Conservation (phyloP, 2,329 filamentous ascomycete species). For the Paraconiothyrium sp. region DNA sequence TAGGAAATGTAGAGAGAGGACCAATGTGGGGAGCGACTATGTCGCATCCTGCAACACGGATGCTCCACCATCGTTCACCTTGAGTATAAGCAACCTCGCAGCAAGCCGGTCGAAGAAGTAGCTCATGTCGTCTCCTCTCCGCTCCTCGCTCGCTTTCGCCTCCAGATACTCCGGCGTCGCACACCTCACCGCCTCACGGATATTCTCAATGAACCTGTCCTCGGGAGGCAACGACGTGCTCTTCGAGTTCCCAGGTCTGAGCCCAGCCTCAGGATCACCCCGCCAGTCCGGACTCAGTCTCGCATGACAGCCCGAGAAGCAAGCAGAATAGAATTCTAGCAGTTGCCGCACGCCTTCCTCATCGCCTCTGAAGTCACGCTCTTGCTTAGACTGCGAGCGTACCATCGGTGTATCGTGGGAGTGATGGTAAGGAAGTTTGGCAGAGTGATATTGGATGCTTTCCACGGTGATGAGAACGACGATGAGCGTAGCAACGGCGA, state of each 20-base stretch:
- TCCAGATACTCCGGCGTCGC: slow-evolving; percentile 34
- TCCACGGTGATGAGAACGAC: slow-evolving; percentile 51
- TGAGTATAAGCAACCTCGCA: slow-evolving; percentile 42
- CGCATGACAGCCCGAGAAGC: slow-evolving; percentile 46
- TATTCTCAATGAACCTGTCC: slow-evolving; percentile 41
- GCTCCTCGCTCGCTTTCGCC: slow-evolving; percentile 29
- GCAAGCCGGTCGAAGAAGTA: slow-evolving; percentile 51
- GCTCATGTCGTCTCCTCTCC: slow-evolving; percentile 42
- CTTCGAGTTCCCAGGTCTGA: neutral
- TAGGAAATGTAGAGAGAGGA: neutral
- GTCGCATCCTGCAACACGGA: no score
- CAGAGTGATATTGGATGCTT: slow-evolving; percentile 50
- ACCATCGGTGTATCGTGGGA: slow-evolving; percentile 12
- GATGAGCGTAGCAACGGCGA: slow-evolving; percentile 44
- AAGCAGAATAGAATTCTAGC: slow-evolving; percentile 45
- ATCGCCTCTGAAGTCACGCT: slow-evolving; percentile 27
- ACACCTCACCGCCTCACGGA: slow-evolving; percentile 36
- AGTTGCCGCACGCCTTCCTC: slow-evolving; percentile 41
- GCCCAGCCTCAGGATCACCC: slow-evolving; percentile 29
- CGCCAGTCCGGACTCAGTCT: slow-evolving; percentile 40
- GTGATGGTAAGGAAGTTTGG: slow-evolving; percentile 47
- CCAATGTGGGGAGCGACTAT: no score
- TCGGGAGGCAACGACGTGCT: slow-evolving; percentile 16
- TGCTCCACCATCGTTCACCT: neutral
- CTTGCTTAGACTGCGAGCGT: neutral